phyloP scores from a whole-genome alignment of 1,284 basidiomycete genomes.

The Leccinum solheimii region DNA sequence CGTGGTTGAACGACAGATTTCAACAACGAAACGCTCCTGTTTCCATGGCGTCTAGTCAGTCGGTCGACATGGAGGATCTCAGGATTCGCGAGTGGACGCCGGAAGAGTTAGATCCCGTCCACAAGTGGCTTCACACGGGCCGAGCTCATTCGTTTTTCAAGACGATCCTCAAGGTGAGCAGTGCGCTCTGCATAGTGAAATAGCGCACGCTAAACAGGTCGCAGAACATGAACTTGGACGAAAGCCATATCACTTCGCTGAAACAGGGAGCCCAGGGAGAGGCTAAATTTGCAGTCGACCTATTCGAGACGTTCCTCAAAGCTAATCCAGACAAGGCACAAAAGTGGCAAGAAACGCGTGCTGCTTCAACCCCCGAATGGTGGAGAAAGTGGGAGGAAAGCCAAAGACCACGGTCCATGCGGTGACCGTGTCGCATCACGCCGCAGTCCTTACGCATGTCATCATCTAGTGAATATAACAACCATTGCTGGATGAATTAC shows the following conservation, averaged over 20 bases:
- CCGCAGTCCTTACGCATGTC: neutral
- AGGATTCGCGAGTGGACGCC: conserved; percentile 39
- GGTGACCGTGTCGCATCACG: conserved; percentile 1
- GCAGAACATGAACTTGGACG: conserved; percentile 24
- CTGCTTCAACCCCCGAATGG: conserved; percentile 26
- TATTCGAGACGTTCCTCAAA: conserved; percentile 32
- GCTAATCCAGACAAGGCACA: conserved; percentile 21
- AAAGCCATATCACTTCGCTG: conserved; percentile 16
- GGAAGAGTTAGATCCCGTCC: conserved; percentile 33
- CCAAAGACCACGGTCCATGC: conserved; percentile 14
- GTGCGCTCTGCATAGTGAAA: neutral
- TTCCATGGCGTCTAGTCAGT: conserved; percentile 11
- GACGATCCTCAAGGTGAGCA: conserved; percentile 27
- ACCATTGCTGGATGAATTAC: conserved; percentile 13
- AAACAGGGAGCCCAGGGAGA: conserved; percentile 15
- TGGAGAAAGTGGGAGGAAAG: conserved; percentile 34
- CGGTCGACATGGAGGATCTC: conserved; percentile 39
- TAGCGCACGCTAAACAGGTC: conserved; percentile 3
- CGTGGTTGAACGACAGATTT: conserved; percentile 34
- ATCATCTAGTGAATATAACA: conserved; percentile 18
- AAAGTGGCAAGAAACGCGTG: conserved; percentile 30
- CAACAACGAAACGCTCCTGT: conserved; percentile 23
- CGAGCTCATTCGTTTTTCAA: conserved; percentile 25
- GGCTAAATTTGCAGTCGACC: conserved; percentile 18
- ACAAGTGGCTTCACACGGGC: conserved; percentile 27